Percentiles rank a stretch among this genome's conserved stretches.
Evolutionary conservation across 495 filamentous ascomycete species (phyloP).

Genomic region (Astrothelium subdiscretum): DNA sequence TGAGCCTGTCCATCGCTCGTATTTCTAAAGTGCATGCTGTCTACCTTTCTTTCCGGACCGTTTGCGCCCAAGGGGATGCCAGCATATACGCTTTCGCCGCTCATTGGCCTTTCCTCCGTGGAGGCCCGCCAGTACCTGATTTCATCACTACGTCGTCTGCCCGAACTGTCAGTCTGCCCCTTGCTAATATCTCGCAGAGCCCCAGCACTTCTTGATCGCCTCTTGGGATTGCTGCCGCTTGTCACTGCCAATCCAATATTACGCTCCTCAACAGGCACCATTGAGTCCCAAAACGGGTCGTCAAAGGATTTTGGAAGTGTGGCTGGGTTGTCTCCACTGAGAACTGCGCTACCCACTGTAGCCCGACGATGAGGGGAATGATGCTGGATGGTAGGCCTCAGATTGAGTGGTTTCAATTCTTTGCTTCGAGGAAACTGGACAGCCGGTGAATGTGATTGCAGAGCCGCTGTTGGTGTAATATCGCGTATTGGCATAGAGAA

Average conservation of each 20-base stretch:
- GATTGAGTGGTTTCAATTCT: constrained; percentile 15
- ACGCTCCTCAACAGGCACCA: constrained; percentile 3
- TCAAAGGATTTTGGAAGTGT: constrained; percentile 4
- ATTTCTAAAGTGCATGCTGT: not conserved
- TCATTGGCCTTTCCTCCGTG: not conserved
- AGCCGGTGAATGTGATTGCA: constrained; percentile 14
- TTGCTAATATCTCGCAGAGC: constrained; percentile 6
- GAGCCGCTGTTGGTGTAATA: constrained; percentile 5
- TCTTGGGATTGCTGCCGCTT: constrained; percentile 7
- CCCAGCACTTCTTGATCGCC: constrained; percentile 16
- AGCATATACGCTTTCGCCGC: not conserved
- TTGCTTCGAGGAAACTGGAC: constrained; percentile 18
- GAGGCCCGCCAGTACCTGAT: constrained; percentile 16
- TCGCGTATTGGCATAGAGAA: constrained; percentile 13
- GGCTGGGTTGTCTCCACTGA: not conserved
- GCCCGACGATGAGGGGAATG: constrained; percentile 12
- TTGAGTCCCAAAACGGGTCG: constrained; percentile 6
- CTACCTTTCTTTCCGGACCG: not conserved
- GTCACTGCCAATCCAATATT: constrained; percentile 1
- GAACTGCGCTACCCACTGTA: constrained; percentile 1
- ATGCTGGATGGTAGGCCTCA: constrained; percentile 14
- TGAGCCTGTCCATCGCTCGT: not conserved
- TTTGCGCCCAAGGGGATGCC: not conserved
- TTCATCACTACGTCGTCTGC: constrained; percentile 13
- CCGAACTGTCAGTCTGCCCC: not conserved